Evolutionary conservation across 1,284 basidiomycete genomes (phyloP), one percentile per base, ranked within the genome.

Genomic region (Microbotryum intermedium): DNA sequence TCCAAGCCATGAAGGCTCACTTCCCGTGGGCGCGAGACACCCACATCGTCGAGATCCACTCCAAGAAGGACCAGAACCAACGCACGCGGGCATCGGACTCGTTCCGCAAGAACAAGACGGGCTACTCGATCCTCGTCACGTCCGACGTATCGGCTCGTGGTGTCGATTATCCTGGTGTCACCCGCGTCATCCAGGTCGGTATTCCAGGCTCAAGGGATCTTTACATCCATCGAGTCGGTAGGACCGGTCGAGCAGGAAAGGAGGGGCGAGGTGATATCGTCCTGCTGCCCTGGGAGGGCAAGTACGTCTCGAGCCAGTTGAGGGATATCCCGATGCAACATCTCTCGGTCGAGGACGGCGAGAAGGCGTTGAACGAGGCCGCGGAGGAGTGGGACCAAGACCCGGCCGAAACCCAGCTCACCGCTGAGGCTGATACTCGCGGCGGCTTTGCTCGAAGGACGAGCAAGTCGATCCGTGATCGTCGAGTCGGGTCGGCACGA

Each of bases 161-260:
- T 47, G 76, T 77, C 53, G 76, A 77, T 68, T 77, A 77, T 83
- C 20, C 81, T 79, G 84, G 84, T 26, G 90, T 95, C 25, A 93
- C 91, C 0, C 84, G 93, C 29, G 89, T 97, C 58, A 90, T 98
- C 69, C 94, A 97, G 75, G 78, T 98, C 58, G 90, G 94, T 60
- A 78, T 88, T 6, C 91, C 94, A 1, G 73, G 77, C 8, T 79
- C 75, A 6, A 74, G 81, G 11, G 87, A 92, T 50, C 83, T 87
- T 70, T 98, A 98, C 74, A 80, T 94, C 54, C 92, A 97, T 72
- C 87, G 94, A 64, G 84, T 97, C 51, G 91, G 92, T 2, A 82
- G 92, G 62, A 95, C 94, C 0, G 92, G 91, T 23, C 85, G 93
- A 70, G 88, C 84, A 2, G 78, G 78, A 26, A 80, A 80, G 44